phyloP scores from a whole-genome alignment of 139 green algal genomes.

The Ulvella scutata region DNA sequence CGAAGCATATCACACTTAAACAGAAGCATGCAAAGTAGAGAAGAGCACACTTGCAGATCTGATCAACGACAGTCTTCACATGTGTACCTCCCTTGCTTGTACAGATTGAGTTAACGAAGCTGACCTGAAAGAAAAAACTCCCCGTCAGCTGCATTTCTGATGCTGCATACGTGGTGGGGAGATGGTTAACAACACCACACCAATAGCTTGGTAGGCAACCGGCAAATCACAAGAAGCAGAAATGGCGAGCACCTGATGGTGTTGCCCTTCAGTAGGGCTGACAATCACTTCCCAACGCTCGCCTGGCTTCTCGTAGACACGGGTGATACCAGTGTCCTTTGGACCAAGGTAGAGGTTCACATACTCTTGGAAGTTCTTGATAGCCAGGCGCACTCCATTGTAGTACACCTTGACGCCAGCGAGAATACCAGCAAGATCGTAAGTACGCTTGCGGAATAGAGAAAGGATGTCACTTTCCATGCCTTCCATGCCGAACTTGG shows the following conservation, averaged over 20 bases:
- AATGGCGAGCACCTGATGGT: constrained; percentile 83
- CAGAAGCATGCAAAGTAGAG: too few relatives aligned
- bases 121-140: constrained; percentile 50
- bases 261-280: constrained; percentile 73
- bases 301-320: background rate
- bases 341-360: constrained; percentile 83
- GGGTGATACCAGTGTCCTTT: constrained; percentile 17
- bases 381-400: constrained; percentile 61
- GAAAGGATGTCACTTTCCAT: constrained; percentile 67
- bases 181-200: too few relatives aligned
- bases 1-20: too few relatives aligned
- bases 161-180: too few relatives aligned
- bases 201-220: too few relatives aligned
- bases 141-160: background rate
- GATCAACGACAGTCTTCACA: constrained; percentile 82
- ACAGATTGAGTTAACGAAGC: constrained; percentile 95
- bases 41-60: constrained; percentile 56
- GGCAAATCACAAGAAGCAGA: too few relatives aligned
- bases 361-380: constrained; percentile 92
- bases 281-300: constrained; percentile 15
- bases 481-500: constrained; percentile 84
- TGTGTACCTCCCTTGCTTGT: constrained; percentile 95
- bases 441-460: constrained; percentile 90
- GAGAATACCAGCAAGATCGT: constrained; percentile 89
- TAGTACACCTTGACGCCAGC: constrained; percentile 89